phyloP scores from a whole-genome alignment of 352 stramenopile species.

The Pythium monospermum region DNA sequence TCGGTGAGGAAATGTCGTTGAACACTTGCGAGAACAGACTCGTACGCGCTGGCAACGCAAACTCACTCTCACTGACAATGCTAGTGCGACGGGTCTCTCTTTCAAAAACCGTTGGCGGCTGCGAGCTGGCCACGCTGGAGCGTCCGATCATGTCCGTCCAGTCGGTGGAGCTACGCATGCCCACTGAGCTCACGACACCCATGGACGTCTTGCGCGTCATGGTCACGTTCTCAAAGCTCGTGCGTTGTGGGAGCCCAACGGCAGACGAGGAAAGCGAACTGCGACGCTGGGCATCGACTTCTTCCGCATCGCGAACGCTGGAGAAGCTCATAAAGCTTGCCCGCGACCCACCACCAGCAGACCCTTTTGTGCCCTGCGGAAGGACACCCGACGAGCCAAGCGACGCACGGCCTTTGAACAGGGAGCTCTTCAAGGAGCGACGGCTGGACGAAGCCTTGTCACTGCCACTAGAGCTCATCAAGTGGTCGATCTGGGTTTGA shows the following conservation, averaged over 20 bases:
- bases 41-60: constrained; percentile 14
- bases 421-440: constrained; percentile 17
- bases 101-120: not conserved
- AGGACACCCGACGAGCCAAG: constrained; percentile 13
- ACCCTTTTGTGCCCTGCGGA: not conserved
- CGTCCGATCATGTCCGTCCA: constrained; percentile 15
- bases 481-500: constrained; percentile 45
- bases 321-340: constrained; percentile 10
- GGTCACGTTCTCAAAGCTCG: not conserved
- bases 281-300: not conserved
- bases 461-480: constrained; percentile 29
- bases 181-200: not conserved
- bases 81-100: not conserved
- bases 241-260: too few relatives aligned
- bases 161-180: constrained; percentile 11
- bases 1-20: constrained; percentile 20
- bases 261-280: constrained; percentile 4
- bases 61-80: constrained; percentile 10
- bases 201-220: constrained; percentile 4
- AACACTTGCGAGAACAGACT: constrained; percentile 25
- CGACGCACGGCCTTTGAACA: constrained; percentile 21
- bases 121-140: constrained; percentile 7
- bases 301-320: not conserved
- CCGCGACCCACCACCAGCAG: too few relatives aligned
- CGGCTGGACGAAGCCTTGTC: constrained; percentile 15